Base-by-base conservation (phyloP, 768 basidiomycete genomes). In the Sistotremastrum suecicum region DNA sequence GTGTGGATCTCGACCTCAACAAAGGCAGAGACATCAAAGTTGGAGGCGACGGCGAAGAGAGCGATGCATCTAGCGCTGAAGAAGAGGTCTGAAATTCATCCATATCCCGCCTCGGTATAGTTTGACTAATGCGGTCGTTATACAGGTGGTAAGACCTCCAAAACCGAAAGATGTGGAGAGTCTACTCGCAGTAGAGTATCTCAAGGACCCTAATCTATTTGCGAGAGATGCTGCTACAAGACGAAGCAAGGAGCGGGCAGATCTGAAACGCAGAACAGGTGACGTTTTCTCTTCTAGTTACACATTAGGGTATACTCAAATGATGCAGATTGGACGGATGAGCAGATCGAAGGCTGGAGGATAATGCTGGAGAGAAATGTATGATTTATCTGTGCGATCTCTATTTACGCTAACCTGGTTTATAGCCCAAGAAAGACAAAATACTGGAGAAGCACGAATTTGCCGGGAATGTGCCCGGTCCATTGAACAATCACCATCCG, bases 271-370 rank as follows among this genome's bases (percentile, higher is more conserved):
- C 20, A 69, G 74, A 53, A 94, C 88, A 34, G 80, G 84, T 33
- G 9, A 12, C 31, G 30, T 31, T 39, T 7, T 10, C 11, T 37
- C 37, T 44, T 39, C 31, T 43, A 30, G 1, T 36, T 39, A 20
- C 39, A 12, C 7, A 42, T 42, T 12, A 46, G 7, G 49, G 47
- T 31, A 12, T 45, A 36, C 31, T 34, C 20, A 20, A 20, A 20
- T 35, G 4, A 7, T 5, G 30, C 45, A 81, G 82, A 82, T 7
- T 84, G 81, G 78, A 66, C 59, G 7, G 78, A 95, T 55, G 83
- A 83, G 53, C 90, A 94, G 56, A 78, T 95, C 30, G 90, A 95
- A 60, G 91, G 90, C 0, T 95, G 90, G 90, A 74, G 64, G 47
- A 78, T 85, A 46, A 88, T 94, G 82, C 60, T 95, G 48, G 92